Percentiles rank a stretch among this genome's conserved stretches.
Conservation (phyloP, 2,329 filamentous ascomycete species). For the Tolypocladium amazonense region DNA sequence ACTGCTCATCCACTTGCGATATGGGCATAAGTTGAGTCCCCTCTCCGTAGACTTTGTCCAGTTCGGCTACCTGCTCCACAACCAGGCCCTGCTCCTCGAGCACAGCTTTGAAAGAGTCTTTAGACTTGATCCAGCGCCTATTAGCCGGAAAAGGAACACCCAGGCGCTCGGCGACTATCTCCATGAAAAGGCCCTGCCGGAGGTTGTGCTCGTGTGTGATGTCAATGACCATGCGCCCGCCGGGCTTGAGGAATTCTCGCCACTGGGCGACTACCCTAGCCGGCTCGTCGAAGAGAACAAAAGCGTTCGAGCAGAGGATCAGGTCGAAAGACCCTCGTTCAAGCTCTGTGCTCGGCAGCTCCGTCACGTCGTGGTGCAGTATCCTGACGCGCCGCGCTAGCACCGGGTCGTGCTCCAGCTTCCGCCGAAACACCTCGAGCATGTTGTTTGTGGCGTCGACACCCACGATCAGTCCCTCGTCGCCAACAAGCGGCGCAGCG, state of each 20-base stretch:
- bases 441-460: background rate
- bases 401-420: background rate
- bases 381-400: background rate
- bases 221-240: background rate
- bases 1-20: background rate
- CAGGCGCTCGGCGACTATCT: background rate
- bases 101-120: background rate
- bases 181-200: background rate
- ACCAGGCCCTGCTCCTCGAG: background rate
- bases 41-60: slow-evolving; percentile 4
- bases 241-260: background rate
- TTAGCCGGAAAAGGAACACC: background rate
- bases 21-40: background rate
- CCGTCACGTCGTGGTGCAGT: background rate
- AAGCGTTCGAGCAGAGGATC: background rate
- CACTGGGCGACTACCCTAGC: background rate
- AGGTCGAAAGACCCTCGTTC: background rate
- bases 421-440: background rate
- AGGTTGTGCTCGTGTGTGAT: background rate
- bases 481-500: background rate
- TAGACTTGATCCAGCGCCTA: background rate
- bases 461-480: background rate
- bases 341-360: background rate
- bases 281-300: background rate
- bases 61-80: background rate